Conservation (phyloP, 2,329 filamentous ascomycete species). For the Epichloe typhina region DNA sequence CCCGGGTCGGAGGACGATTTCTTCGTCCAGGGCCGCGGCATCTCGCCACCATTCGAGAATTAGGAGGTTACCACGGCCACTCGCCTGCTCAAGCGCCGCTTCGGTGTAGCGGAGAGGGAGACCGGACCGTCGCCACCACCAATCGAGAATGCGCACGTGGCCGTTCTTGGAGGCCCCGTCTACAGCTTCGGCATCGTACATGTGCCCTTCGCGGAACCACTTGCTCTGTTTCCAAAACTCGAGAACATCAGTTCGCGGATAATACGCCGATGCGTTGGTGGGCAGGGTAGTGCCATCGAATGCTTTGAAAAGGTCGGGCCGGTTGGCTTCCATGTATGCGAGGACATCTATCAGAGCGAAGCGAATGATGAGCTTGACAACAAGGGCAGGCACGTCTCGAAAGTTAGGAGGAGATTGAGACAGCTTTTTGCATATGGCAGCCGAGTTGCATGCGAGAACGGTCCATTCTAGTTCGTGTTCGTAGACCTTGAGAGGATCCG, state of each 20-base stretch:
- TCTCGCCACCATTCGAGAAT: conserved; percentile 92
- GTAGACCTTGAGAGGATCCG: conserved; percentile 55
- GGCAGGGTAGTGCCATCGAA: conserved; percentile 78
- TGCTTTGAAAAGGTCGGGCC: conserved; percentile 65
- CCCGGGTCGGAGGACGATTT: conserved; percentile 59
- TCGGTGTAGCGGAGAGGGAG: conserved; percentile 77
- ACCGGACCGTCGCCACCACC: conserved; percentile 73
- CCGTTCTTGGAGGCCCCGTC: conserved; percentile 80
- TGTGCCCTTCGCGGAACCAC: conserved; percentile 69
- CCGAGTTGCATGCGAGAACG: conserved; percentile 58
- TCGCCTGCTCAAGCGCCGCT: conserved; percentile 75
- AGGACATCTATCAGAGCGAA: conserved; percentile 75
- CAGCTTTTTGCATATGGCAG: conserved; percentile 61
- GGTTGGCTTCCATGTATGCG: conserved; percentile 48
- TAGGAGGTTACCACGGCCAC: conserved; percentile 66
- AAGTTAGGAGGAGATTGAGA: conserved; percentile 61
- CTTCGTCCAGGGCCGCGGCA: conserved; percentile 45
- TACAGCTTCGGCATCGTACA: conserved; percentile 68
- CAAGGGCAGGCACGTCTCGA: conserved; percentile 59
- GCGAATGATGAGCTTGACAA: conserved; percentile 81
- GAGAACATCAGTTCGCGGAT: conserved; percentile 70
- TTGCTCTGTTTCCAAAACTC: conserved; percentile 84
- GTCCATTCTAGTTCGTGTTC: conserved; percentile 76
- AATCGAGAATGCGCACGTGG: conserved; percentile 74
- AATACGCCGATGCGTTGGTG: conserved; percentile 77